Base-by-base conservation (phyloP, 2,329 filamentous ascomycete genomes). In the Aspergillus ochraceoroseus region DNA sequence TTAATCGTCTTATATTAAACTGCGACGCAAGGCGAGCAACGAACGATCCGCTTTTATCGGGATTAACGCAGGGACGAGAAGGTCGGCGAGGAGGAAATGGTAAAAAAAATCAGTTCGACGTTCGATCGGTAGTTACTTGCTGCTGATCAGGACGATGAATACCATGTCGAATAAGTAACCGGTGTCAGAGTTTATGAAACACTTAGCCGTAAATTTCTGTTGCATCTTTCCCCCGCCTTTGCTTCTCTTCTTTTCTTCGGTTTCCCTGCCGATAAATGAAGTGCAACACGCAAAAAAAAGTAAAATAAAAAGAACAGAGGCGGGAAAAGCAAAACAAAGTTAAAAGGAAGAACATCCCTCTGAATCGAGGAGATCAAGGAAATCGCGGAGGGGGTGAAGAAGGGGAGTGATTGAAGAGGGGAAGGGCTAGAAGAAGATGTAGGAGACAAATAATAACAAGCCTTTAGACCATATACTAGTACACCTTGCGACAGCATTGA, bases 131-230 rank as follows among this genome's bases (percentile, higher is more conserved):
- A 40, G 42, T 49, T 49, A 53, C 48, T 50, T 51, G 55, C 52
- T 54, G 53, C 54, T 56, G 51, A 52, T 43, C 51, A 54, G 32
- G 35, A 55, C 55, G 46, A 56, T 57, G 48, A 57, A 57, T 53
- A 56, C 46, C 52, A 49, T 37, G 43, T 48, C 36, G 28, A 46
- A 47, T 14, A 38, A 45, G 27, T 33, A 38, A 38, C 36, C 26
- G 25, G 12, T 32, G 15, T 31, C 35, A 39, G 19, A 39, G 30
- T 23, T n/a, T 35, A 34, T 27, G 30, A 37, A 39, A 26, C 35
- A 43, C 35, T 43, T 43, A 32, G 36, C 36, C 44, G 34, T 49
- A 26, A 26, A 38, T 35, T 32, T 37, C 27, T 38, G 27, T 36
- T 28, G 22, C 9, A 12, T 18, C 15, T 22, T 29, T 20, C 22